Conservation (phyloP, 2,329 filamentous ascomycete species). For the Colletotrichum truncatum region DNA sequence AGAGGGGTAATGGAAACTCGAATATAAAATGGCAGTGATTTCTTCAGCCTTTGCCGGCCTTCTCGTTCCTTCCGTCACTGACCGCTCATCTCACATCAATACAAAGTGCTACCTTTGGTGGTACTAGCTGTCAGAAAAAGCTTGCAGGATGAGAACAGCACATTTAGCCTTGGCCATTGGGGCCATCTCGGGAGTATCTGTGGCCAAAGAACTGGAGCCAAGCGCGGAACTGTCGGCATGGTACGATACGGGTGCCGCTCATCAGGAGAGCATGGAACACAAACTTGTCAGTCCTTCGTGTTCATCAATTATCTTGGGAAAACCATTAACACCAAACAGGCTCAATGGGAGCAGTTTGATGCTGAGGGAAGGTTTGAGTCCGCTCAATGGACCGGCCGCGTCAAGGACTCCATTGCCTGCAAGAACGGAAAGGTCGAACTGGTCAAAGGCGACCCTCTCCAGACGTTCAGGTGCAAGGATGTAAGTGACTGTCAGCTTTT, state of each 20-base stretch:
- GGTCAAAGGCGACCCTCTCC: slow-evolving; percentile 48
- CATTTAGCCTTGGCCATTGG: background rate
- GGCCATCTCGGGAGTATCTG: background rate
- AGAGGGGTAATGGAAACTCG: no score
- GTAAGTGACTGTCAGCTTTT: slow-evolving; percentile 27
- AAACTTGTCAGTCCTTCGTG: slow-evolving; percentile 22
- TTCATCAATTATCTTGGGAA: rapidly evolving
- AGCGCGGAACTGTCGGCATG: slow-evolving; percentile 25
- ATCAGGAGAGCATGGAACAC: slow-evolving; percentile 31
- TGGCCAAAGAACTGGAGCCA: slow-evolving; percentile 31
- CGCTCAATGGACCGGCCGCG: slow-evolving; percentile 39
- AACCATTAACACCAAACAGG: slow-evolving; percentile 27
- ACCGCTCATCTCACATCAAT: no score
- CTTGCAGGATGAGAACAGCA: slow-evolving; percentile 1
- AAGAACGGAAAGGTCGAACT: slow-evolving; percentile 49
- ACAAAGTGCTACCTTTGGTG: no score
- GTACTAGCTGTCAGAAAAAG: no score
- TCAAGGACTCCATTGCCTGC: slow-evolving; percentile 39
- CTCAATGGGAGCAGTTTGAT: slow-evolving; percentile 42
- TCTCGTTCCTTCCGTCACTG: no score
- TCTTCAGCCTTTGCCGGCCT: no score
- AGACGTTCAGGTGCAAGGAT: slow-evolving; percentile 53
- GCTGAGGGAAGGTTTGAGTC: slow-evolving; percentile 44
- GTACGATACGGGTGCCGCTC: slow-evolving; percentile 31
- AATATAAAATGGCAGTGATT: no score